Percentiles rank a stretch among this genome's conserved stretches.
Evolutionary conservation across 2,329 filamentous ascomycete species (phyloP).

Genomic region (Fusarium sp.): DNA sequence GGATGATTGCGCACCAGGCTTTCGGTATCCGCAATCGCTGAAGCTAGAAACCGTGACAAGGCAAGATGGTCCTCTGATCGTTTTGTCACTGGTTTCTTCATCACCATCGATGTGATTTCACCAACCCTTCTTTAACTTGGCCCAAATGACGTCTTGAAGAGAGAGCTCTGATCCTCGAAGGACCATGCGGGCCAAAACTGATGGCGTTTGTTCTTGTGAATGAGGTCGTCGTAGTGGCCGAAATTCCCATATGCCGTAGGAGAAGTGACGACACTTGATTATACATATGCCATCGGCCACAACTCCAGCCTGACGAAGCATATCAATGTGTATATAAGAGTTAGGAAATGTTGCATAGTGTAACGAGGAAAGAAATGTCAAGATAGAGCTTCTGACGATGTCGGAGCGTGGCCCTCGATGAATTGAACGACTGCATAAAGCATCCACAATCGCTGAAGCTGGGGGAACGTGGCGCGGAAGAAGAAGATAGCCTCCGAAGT

Average conservation of each 20-base stretch:
- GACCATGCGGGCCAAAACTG: background rate
- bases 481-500: background rate
- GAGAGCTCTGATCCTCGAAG: background rate
- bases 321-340: background rate
- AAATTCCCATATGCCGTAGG: background rate
- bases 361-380: background rate
- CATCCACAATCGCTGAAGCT: background rate
- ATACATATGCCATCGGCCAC: background rate
- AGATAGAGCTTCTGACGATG: background rate
- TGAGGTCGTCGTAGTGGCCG: background rate
- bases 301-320: background rate
- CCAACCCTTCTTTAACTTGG: background rate
- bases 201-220: background rate
- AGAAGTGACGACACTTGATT: background rate
- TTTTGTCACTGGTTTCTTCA: background rate
- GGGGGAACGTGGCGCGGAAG: background rate
- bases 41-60: background rate
- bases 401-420: background rate
- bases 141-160: background rate
- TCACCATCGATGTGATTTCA: background rate
- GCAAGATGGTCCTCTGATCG: background rate
- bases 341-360: background rate
- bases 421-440: background rate
- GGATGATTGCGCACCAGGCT: rapidly evolving
- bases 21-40: background rate